Percentiles rank a stretch among this genome's conserved stretches.
These are phyloP conservation scores for Leavenworthia alabamica DNA, from an alignment of 345 rosid genomes.

Conservation along the genomic window DNA sequence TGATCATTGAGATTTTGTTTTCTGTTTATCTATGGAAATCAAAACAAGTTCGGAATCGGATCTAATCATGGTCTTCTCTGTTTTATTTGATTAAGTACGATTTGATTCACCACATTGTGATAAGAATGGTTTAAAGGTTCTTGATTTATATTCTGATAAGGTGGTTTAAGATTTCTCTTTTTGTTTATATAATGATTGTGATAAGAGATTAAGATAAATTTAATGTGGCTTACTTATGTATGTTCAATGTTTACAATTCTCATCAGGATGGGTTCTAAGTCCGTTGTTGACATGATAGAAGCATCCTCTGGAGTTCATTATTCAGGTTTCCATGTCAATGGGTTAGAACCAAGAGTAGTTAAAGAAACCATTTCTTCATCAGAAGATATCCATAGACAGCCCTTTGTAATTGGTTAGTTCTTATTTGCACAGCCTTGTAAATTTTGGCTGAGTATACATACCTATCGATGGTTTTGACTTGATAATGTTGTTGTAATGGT, in stretches of 20 bases:
- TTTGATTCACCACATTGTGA: constrained; percentile 9
- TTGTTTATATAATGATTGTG: no score
- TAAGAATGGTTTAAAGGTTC: background rate
- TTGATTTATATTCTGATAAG: background rate
- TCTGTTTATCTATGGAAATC: background rate
- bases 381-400: constrained; percentile 59
- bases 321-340: constrained; percentile 62
- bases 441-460: no score
- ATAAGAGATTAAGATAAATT: background rate
- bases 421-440: background rate
- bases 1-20: background rate
- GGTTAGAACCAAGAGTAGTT: constrained; percentile 36
- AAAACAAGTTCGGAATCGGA: background rate
- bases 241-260: background rate
- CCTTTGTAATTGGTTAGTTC: constrained; percentile 93
- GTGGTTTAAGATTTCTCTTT: no score
- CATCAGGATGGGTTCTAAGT: constrained; percentile 24
- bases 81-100: background rate
- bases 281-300: constrained; percentile 85
- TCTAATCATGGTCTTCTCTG: background rate
- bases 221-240: background rate
- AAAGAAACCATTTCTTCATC: constrained; percentile 46
- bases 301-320: constrained; percentile 79
- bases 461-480: constrained; percentile 21
- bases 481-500: background rate